Base-by-base conservation (phyloP, 306 rosid species). In the Castanea sativa region DNA sequence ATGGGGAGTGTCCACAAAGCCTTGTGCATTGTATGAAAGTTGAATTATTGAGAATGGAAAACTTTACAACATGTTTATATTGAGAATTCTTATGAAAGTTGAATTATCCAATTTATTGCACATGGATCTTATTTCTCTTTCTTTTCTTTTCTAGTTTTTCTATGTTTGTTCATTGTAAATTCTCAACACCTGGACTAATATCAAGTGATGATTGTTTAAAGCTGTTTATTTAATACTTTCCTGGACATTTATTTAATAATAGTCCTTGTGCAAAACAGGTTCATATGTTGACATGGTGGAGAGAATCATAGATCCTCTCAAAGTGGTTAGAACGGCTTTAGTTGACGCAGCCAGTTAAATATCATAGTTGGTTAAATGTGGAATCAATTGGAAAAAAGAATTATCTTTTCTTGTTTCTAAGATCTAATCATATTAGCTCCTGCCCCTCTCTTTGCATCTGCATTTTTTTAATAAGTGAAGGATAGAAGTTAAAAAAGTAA, bases 301-400 rank as follows among this genome's bases (percentile, higher is more conserved):
- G 35, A 97, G 99, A 81, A 92, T 94, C 56, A 83, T 94, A 64
- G 99, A 94, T 80, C 99, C 99, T 77, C 86, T 94, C 45, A 94
- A 94, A 85, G 97, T 94, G 45, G 84, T 94, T 71, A 90, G 97
- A 86, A 92, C 99, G n/a, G 97, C 99, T 41, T 85, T 94, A 82
- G 87, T 83, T 35, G 97, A 92, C 61, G 97, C 99, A 72, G 97
- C 99, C 79, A 94, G 99, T 97, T 94, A 81, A 91, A 78, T 56
- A 59, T 13, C 32, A 27, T 63, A 67, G 45, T 49, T 71, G 52
- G 4, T 1, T 60, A 27, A 58, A 4, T 6, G 32, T 25, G 27
- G 27, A 25, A 25, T 25, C 27, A 25, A 25, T 25, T 25, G 27
- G 27, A 25, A 25, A 25, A 25, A 25, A 25, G 27, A 25, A 25